Evolutionary conservation across 2,329 filamentous ascomycete genomes (phyloP), one percentile per base, ranked within the genome.

Genomic region (Aspergillus glaucus): DNA sequence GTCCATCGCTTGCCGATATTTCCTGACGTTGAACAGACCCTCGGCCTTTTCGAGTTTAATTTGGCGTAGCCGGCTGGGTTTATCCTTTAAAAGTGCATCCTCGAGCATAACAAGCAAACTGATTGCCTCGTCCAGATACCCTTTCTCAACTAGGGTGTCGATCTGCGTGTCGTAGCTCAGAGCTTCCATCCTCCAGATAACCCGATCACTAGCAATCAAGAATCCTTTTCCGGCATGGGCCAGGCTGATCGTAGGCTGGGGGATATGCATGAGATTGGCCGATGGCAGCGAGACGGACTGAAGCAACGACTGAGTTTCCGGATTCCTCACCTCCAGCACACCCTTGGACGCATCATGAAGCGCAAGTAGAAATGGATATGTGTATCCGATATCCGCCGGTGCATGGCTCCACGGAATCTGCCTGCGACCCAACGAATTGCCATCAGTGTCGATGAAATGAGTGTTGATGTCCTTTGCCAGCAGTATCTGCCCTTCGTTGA

Each of bases 401-500:
- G 92, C 88, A 30, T 81, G 77, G 39, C 84, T 81, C 93, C 93
- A 98, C 1, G 90, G 90, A n/a, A 98, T 84, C 65, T 97, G 91
- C 48, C 86, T 79, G 68, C 88, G 88, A 41, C 91, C 86, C 30
- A 94, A 66, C 0, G 90, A 79, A 57, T 89, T 91, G 4, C 91
- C 93, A 26, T 89, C 79, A 9, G 86, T 81, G 50, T 93, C 86
- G 56, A 95, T 87, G 65, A 98, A 98, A 46, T 96, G 74, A 1
- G 91, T 95, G 66, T 96, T 95, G 61, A 96, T 89, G 59, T 98
- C 93, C 67, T 95, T 95, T n/a, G 92, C 89, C n/a, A 98, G 77
- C 50, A 98, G 73, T 65, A 97, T 81, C 69, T 96, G 82, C 4
- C 88, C 87, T 55, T 94, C 87, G 2, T 82, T 81, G 10, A 98